Evolutionary conservation across 352 stramenopile species (phyloP).

Genomic region (Thalassiosira sp.): DNA sequence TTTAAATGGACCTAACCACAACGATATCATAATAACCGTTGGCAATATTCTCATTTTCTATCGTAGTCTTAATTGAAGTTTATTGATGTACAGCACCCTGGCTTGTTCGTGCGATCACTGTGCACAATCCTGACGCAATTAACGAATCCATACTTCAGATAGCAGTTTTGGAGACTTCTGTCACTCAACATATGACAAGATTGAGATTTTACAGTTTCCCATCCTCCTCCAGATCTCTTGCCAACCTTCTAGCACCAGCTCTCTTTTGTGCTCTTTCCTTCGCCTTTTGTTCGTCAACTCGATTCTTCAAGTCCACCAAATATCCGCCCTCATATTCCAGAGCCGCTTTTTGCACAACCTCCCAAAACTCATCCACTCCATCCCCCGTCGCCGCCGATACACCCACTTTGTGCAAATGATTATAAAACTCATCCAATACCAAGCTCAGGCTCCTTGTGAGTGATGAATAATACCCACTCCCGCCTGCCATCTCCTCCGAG

Average conservation of each 20-base stretch:
- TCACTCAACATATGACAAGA: too few species aligned
- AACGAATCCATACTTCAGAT: too few species aligned
- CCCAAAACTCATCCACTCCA: constrained; percentile 93
- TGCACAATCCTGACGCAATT: too few species aligned
- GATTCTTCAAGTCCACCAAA: constrained; percentile 77
- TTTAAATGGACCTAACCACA: too few species aligned
- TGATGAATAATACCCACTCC: constrained; percentile 73
- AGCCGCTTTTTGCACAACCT: constrained; percentile 86
- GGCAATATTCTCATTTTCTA: too few species aligned
- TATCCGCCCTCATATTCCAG: constrained; percentile 90
- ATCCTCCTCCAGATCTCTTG: constrained; percentile 58
- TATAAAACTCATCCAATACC: constrained; percentile 94
- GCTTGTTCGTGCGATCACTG: too few species aligned
- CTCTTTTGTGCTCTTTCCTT: constrained; percentile 64
- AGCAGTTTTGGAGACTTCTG: too few species aligned
- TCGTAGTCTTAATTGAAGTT: too few species aligned
- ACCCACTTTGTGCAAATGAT: constrained; percentile 90
- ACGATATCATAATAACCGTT: too few species aligned
- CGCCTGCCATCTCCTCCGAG: constrained; percentile 54
- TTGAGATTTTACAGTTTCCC: not conserved
- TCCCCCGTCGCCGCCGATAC: constrained; percentile 95
- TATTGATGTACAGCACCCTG: too few species aligned
- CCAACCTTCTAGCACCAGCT: constrained; percentile 41
- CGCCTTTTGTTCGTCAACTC: constrained; percentile 73
- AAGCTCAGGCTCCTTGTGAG: constrained; percentile 82